Evolutionary conservation across 179 eudicot species (phyloP), one percentile per base, ranked within the genome.

Genomic region (Beta corolliflora): DNA sequence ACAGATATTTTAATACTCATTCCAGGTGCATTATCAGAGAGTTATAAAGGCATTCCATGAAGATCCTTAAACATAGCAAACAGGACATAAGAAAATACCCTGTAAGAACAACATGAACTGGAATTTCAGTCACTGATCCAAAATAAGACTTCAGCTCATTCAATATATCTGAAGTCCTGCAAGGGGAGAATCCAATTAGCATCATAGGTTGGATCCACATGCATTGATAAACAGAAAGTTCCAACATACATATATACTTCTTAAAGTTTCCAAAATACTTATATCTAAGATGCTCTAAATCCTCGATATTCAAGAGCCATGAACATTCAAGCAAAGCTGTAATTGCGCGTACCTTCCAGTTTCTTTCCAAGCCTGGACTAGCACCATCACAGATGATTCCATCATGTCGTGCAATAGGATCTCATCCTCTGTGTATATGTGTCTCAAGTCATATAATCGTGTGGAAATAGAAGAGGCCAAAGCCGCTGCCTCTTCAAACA

Each of bases 351-450:
- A 95, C 98, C 97, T 91, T 54, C 88, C 92, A 36, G 87, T 88
- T 78, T 81, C 91, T 79, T 83, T 87, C 82, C 88, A 81, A 58
- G 98, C 90, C 86, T 95, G 97, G 65, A 92, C 91, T 59, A 95
- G 82, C 81, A 93, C 94, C 97, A 92, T 93, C 7, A 89, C 94
- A 70, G 95, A 89, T 56, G 98, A 90, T 83, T 89, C 93, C 86
- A 88, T 78, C 94, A 88, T 88, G 74, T 93, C 97, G 81, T 80
- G 64, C 71, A 81, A 72, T 71, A 80, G 79, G 77, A 75, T 69
- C 74, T 88, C 84, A 63, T 64, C 85, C 44, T 48, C 77, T 54
- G 44, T 79, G 70, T 74, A 46, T 19, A 18, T 61, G 23, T 60
- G 54, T 31, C 81, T 55, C 77, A 76, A 67, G 9, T 80, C 82